Base-by-base conservation (phyloP, 345 rosid species). In the Hibiscus tridactylites region DNA sequence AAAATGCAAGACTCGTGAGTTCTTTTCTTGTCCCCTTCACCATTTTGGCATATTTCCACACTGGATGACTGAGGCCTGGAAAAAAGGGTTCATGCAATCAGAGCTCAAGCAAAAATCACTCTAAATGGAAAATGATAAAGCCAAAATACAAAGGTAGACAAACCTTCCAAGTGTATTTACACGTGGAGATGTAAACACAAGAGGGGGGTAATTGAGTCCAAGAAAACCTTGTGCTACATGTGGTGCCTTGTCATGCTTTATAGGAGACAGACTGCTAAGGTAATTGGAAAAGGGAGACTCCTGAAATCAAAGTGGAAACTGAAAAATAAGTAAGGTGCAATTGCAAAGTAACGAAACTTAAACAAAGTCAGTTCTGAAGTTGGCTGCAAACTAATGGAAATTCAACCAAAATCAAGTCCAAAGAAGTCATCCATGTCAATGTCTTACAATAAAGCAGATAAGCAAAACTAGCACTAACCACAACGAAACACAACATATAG, bases 131-230 rank as follows among this genome's bases (percentile, higher is more conserved):
- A 66, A 31, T 31, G 73, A 35, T 4, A 66, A 31, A 19, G 64
- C 56, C 12, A 26, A 63, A 80, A 46, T 21, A 26, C 16, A 49
- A 74, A 50, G 9, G 42, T 53, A 26, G 33, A 65, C 80, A 39
- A 79, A 86, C 86, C 92, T 83, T 68, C 66, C 69, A 11, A 72
- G 72, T 7, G 77, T 54, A 72, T 73, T 63, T 39, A 68, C 62
- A 29, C 61, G 83, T 2, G 88, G 88, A 9, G 88, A 81, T 6
- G 85, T 79, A 71, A 82, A 86, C 6, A 80, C 83, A 42, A 83
- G 74, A 63, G 92, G 87, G 24, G 87, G 83, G 54, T 86, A 84
- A 82, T 65, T 82, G 59, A 86, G 70, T 47, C 78, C 83, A 54
- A 64, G 1, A 24, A 61, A 42, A 42, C 75, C 80, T 60, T 78